These are phyloP conservation scores for Clonostachys sp. DNA, from an alignment of 2,329 filamentous ascomycete species.

Conservation along the genomic window DNA sequence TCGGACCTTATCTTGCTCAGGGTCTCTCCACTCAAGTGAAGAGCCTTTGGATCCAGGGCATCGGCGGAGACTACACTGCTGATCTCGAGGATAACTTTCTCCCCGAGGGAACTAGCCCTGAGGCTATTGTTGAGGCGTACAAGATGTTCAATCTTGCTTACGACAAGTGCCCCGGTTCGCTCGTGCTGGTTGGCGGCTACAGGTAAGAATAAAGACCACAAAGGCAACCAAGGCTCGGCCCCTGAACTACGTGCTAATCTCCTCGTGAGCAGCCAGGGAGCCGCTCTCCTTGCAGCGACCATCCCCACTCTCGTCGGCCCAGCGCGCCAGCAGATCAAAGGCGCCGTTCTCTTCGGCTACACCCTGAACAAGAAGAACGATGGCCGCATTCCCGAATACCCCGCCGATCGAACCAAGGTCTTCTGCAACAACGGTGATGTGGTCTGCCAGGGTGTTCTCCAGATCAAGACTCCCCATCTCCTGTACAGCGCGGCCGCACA, in stretches of 20 bases:
- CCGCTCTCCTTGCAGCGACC: slow-evolving; percentile 16
- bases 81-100: slow-evolving; percentile 23
- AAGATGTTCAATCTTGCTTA: slow-evolving; percentile 24
- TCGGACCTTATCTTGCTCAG: slow-evolving; percentile 11
- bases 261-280: slow-evolving; percentile 17
- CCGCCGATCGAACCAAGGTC: slow-evolving; percentile 25
- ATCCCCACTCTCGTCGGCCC: slow-evolving; percentile 13
- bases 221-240: not conserved
- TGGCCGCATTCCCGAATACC: slow-evolving; percentile 27
- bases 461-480: too few relatives aligned
- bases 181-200: slow-evolving; percentile 30
- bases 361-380: slow-evolving; percentile 20
- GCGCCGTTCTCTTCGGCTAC: slow-evolving; percentile 15
- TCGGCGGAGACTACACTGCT: slow-evolving; percentile 24
- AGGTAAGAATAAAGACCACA: slow-evolving; percentile 5
- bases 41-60: slow-evolving; percentile 10
- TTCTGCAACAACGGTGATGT: slow-evolving; percentile 23
- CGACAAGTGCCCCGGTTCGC: slow-evolving; percentile 26
- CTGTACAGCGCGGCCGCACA: too few relatives aligned
- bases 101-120: slow-evolving; percentile 19
- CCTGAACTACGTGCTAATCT: not conserved
- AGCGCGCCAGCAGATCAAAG: slow-evolving; percentile 14
- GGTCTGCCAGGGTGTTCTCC: too few relatives aligned
- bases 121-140: slow-evolving; percentile 24
- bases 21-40: slow-evolving; percentile 10